Percentiles rank a stretch among this genome's conserved stretches.
These are phyloP conservation scores for Cystobasidium pallidum DNA, from an alignment of 1,284 basidiomycete species.

Conservation along the genomic window DNA sequence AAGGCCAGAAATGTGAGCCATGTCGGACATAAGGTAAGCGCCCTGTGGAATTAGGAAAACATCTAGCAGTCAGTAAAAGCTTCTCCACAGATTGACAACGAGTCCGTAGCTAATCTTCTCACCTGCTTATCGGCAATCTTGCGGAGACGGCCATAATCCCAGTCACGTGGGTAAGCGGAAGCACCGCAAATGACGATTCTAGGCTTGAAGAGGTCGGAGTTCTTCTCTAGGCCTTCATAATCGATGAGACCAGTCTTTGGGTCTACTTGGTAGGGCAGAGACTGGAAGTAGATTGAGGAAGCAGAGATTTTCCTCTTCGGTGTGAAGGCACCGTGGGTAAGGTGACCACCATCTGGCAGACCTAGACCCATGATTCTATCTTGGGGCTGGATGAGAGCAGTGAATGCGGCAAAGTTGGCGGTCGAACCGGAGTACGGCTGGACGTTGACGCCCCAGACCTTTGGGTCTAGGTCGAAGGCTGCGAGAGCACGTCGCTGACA, in stretches of 20 bases:
- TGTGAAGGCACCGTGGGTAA: slow-evolving; percentile 57
- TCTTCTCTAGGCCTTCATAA: slow-evolving; percentile 78
- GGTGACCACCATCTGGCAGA: slow-evolving; percentile 95
- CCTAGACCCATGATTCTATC: slow-evolving; percentile 99
- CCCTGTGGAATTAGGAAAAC: not conserved
- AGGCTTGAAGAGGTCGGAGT: slow-evolving; percentile 96
- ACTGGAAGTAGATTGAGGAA: slow-evolving; percentile 99
- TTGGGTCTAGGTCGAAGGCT: slow-evolving; percentile 93
- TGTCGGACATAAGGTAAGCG: slow-evolving; percentile 76
- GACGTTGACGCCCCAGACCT: slow-evolving; percentile 94
- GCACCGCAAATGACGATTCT: slow-evolving; percentile 96
- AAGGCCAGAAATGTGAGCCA: slow-evolving; percentile 96
- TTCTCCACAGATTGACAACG: no score
- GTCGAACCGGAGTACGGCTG: slow-evolving; percentile 82
- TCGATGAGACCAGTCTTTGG: slow-evolving; percentile 86
- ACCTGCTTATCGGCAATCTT: slow-evolving; percentile 77
- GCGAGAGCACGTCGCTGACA: slow-evolving; percentile 93
- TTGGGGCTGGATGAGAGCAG: slow-evolving; percentile 94
- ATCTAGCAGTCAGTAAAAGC: not conserved
- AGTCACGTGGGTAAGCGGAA: slow-evolving; percentile 97
- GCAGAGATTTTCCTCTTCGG: slow-evolving; percentile 99
- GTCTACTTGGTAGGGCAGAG: slow-evolving; percentile 90
- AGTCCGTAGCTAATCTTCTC: slow-evolving; percentile 69
- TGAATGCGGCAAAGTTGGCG: slow-evolving; percentile 95
- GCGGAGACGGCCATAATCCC: slow-evolving; percentile 86